phyloP scores from a whole-genome alignment of 495 filamentous ascomycete genomes.

The Xylaria nigripes region DNA sequence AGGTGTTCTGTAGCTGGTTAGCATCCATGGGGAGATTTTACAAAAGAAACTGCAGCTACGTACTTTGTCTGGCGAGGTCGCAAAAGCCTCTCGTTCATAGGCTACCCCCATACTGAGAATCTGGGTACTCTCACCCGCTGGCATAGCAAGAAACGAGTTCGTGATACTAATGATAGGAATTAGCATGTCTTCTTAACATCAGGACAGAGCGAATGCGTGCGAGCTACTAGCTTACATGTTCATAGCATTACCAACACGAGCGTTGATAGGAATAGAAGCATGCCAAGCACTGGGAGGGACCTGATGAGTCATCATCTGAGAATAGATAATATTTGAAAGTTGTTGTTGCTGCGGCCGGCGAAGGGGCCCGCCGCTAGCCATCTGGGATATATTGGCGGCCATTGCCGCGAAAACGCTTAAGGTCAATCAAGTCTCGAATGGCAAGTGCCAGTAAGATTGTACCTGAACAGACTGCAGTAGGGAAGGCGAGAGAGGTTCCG shows the following conservation, averaged over 20 bases:
- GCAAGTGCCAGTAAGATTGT: background rate
- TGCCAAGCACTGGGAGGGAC: constrained; percentile 27
- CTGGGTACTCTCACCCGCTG: constrained; percentile 22
- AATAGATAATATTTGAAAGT: constrained; percentile 21
- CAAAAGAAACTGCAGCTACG: constrained; percentile 4
- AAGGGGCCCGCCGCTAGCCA: constrained; percentile 26
- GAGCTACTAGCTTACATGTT: constrained; percentile 24
- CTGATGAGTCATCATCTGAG: constrained; percentile 19
- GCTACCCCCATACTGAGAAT: constrained; percentile 27
- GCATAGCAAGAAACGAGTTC: constrained; percentile 34
- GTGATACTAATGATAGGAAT: constrained; percentile 30
- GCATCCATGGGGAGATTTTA: constrained; percentile 3
- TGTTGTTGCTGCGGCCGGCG: constrained; percentile 28
- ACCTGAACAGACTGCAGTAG: background rate
- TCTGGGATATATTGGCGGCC: constrained; percentile 42
- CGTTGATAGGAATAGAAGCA: constrained; percentile 15
- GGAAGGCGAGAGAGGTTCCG: background rate
- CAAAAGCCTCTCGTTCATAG: constrained; percentile 37
- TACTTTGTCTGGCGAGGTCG: constrained; percentile 37
- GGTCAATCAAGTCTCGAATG: background rate
- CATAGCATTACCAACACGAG: constrained; percentile 28
- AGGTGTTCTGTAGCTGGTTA: constrained; percentile 26
- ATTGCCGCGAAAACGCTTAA: constrained; percentile 30
- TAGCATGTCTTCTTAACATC: background rate
- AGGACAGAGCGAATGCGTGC: background rate